Percentiles rank a stretch among this genome's conserved stretches.
Conservation (phyloP, 2,329 filamentous ascomycete species). For the Sclerotinia borealis region DNA sequence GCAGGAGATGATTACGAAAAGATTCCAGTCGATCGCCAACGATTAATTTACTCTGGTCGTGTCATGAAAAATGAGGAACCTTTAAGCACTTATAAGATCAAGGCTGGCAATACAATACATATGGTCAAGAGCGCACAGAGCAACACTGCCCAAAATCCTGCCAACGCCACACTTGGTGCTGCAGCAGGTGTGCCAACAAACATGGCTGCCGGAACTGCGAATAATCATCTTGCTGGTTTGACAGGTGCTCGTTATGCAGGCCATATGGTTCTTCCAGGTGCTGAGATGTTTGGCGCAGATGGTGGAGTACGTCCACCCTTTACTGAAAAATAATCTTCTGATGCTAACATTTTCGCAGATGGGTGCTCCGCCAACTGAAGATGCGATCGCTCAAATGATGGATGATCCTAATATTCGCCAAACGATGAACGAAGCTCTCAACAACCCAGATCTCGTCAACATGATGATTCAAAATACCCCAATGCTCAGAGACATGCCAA, state of each 20-base stretch:
- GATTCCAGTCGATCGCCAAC: constrained; percentile 80
- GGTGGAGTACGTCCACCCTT: constrained; percentile 66
- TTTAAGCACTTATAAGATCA: constrained; percentile 84
- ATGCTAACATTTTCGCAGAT: constrained; percentile 52
- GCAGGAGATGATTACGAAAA: constrained; percentile 76
- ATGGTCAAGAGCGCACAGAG: constrained; percentile 94
- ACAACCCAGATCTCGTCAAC: constrained; percentile 90
- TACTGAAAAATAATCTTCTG: background rate
- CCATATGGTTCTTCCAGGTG: constrained; percentile 79
- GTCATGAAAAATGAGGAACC: constrained; percentile 94
- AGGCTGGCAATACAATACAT: constrained; percentile 91
- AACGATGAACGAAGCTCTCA: constrained; percentile 88
- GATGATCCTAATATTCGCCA: constrained; percentile 81
- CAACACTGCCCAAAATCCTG: constrained; percentile 43
- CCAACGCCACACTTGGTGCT: constrained; percentile 36
- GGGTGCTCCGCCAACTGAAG: constrained; percentile 77
- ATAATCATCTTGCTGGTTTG: constrained; percentile 83
- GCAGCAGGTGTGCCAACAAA: constrained; percentile 63
- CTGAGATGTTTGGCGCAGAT: constrained; percentile 87
- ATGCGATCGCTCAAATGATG: constrained; percentile 78
- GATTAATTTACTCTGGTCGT: constrained; percentile 93
- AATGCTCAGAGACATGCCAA: constrained; percentile 64
- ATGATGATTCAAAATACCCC: constrained; percentile 93
- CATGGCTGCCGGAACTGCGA: constrained; percentile 75
- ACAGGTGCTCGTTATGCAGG: constrained; percentile 93